Base-by-base conservation (phyloP, 2,329 filamentous ascomycete species). In the Penicillium corylophilum region DNA sequence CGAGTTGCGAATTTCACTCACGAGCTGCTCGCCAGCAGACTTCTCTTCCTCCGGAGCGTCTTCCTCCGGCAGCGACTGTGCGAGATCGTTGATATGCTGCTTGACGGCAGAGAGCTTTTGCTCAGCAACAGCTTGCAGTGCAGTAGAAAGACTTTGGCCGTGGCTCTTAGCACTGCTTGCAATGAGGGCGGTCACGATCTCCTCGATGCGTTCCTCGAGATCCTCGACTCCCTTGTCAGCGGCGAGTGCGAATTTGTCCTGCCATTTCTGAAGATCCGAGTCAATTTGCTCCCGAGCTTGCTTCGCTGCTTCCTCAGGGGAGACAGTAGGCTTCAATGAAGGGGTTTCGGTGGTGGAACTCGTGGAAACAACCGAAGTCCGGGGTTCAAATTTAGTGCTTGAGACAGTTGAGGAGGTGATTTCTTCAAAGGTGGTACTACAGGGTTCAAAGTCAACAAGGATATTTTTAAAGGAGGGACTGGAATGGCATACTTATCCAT, bases 221-320 rank as follows among this genome's bases (percentile, higher is more conserved):
- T 88, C 83, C 55, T 86, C 83, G n/a, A 82, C 77, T 5, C 91
- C 92, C 67, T 95, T 91, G 54, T 95, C 88, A 7, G 90, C 90
- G 9, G 91, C 91, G 53, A 86, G 84, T 24, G 88, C 82, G 68
- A 96, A 96, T 65, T 95, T 95, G 55, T 84, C 83, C 71, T 96
- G 88, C 93, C 94, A 99, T 50, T 81, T 80, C 59, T 83, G 81
- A 13, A 99, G 80, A 68, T 99, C 94, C 40, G 87, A 82, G 1
- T 85, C 80, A 38, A 97, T 88, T 56, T 82, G 82, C 63, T 86
- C 82, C 40, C 84, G 83, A 46, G 68, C 54, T 63, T 72, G 52
- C 67, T 59, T 75, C 43, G 65, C 72, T 57, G 71, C 66, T 53
- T 72, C 69, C 3, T 74, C 62, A 12, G 79, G 71, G 0, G 80